phyloP scores from a whole-genome alignment of 257 asterid species.

The Eucommia ulmoides region DNA sequence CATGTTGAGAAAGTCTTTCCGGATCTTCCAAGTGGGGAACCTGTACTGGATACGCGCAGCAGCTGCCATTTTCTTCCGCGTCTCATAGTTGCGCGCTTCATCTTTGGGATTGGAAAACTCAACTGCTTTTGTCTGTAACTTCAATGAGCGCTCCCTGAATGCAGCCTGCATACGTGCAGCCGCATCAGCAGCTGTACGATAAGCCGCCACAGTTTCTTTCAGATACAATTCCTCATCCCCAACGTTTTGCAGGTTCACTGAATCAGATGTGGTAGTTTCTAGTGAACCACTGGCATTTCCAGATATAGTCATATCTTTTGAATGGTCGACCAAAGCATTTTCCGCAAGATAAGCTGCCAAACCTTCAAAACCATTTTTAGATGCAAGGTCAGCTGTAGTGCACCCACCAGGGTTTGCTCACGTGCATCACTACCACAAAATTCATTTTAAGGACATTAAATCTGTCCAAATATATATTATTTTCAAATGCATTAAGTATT shows the following conservation, averaged over 20 bases:
- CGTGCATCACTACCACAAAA: too few species aligned
- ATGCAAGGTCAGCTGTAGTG: conserved; percentile 94
- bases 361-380: conserved; percentile 65
- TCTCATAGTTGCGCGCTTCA: conserved; percentile 66
- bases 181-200: conserved; percentile 95
- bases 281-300: conserved; percentile 89
- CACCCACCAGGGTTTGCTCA: conserved; percentile 62
- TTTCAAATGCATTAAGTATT: too few species aligned
- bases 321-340: conserved; percentile 77
- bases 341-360: conserved; percentile 95
- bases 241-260: conserved; percentile 29
- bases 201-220: conserved; percentile 83
- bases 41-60: conserved; percentile 86
- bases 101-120: conserved; percentile 57
- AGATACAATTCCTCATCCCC: conserved; percentile 57
- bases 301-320: conserved; percentile 81
- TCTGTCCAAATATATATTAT: too few species aligned
- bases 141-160: conserved; percentile 72
- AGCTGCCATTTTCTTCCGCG: conserved; percentile 61
- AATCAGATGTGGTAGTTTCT: conserved; percentile 34
- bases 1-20: conserved; percentile 72
- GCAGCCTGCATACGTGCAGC: conserved; percentile 96
- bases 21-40: conserved; percentile 80
- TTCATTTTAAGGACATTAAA: too few species aligned
- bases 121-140: conserved; percentile 29